These are phyloP conservation scores for Harringtonia aguacate DNA, from an alignment of 2,329 filamentous ascomycete genomes.

Conservation along the genomic window DNA sequence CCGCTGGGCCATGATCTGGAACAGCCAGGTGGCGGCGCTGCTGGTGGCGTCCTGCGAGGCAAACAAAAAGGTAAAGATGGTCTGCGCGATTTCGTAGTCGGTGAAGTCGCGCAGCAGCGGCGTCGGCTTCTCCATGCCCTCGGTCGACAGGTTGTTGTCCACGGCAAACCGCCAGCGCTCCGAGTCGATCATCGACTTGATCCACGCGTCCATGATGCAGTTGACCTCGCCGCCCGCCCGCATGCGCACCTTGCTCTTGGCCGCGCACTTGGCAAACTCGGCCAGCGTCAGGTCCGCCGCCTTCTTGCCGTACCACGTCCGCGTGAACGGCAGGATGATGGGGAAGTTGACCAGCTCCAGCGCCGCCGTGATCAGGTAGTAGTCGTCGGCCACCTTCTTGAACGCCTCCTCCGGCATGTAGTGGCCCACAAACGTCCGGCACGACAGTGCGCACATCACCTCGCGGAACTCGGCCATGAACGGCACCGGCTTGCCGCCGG, in stretches of 20 bases:
- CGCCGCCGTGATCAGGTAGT: constrained; percentile 91
- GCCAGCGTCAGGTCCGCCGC: constrained; percentile 83
- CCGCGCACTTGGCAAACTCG: constrained; percentile 84
- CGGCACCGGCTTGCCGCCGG: constrained; percentile 61
- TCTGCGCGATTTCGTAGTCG: constrained; percentile 87
- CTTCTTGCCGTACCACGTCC: constrained; percentile 96
- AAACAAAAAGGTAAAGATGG: constrained; percentile 92
- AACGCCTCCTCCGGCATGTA: constrained; percentile 86
- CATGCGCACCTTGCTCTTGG: constrained; percentile 90
- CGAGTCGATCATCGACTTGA: constrained; percentile 79
- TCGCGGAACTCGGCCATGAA: constrained; percentile 92
- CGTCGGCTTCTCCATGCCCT: constrained; percentile 67
- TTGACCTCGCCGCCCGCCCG: constrained; percentile 73
- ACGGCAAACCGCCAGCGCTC: constrained; percentile 70
- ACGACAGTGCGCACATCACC: constrained; percentile 87
- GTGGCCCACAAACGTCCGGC: constrained; percentile 93
- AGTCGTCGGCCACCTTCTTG: constrained; percentile 92
- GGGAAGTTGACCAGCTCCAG: constrained; percentile 98
- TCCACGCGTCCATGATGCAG: constrained; percentile 95
- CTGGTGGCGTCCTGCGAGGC: constrained; percentile 95
- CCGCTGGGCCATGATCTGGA: constrained; percentile 87
- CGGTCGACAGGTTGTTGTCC: constrained; percentile 57
- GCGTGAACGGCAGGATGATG: constrained; percentile 88
- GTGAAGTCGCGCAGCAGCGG: constrained; percentile 77
- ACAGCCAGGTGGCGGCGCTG: constrained; percentile 87